These are phyloP conservation scores for Iodosphaeria phyllophila DNA, from an alignment of 2,329 filamentous ascomycete genomes.

Conservation along the genomic window DNA sequence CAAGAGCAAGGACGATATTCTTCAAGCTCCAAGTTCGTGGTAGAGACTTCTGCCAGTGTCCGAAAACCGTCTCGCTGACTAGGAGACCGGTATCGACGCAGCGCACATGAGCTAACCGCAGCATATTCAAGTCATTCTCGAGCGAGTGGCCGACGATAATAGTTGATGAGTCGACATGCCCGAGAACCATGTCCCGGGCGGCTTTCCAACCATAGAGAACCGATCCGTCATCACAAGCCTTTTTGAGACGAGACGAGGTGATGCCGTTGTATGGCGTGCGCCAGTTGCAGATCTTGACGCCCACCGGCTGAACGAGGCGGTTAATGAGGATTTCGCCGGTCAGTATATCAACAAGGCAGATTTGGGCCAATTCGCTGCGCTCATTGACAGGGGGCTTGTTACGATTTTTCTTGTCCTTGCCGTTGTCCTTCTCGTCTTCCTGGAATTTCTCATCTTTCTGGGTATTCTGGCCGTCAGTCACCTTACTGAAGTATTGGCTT, in stretches of 20 bases:
- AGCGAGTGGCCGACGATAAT: constrained; percentile 28
- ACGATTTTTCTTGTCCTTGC: background rate
- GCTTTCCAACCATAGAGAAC: constrained; percentile 21
- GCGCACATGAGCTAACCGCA: constrained; percentile 21
- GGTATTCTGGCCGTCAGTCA: too few relatives aligned
- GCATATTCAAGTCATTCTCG: constrained; percentile 21
- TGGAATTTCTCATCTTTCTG: background rate
- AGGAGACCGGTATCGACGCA: constrained; percentile 26
- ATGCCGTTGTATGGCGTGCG: constrained; percentile 21
- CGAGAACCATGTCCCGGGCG: constrained; percentile 22
- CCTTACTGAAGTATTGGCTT: too few relatives aligned
- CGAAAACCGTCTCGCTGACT: constrained; percentile 16
- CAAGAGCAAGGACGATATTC: constrained; percentile 14
- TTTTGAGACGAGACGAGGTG: constrained; percentile 9
- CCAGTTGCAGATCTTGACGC: constrained; percentile 12
- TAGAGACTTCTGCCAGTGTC: constrained; percentile 3
- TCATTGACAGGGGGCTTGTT: background rate
- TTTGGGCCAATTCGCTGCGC: constrained; percentile 6
- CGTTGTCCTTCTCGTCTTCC: background rate
- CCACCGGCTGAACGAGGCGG: constrained; percentile 18
- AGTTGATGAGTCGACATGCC: constrained; percentile 21
- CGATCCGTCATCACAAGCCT: too few relatives aligned
- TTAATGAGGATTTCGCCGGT: constrained; percentile 26
- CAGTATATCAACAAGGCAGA: constrained; percentile 21
- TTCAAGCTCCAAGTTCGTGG: constrained; percentile 16